Evolutionary conservation across 257 asterid genomes (phyloP).

Genomic region (Fraxinus cuspidata): DNA sequence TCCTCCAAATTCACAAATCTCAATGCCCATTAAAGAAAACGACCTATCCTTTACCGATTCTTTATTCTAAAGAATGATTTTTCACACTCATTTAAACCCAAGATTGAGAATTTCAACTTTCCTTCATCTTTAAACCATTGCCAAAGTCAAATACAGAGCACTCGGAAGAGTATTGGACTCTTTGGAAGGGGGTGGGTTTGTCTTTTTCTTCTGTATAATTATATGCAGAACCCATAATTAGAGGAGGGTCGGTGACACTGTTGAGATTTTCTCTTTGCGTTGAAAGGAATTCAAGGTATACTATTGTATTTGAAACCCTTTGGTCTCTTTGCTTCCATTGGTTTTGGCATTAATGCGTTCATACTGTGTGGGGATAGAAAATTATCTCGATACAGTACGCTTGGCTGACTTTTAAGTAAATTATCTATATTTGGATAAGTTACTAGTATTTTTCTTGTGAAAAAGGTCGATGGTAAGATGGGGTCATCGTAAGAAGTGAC

Average conservation of each 20-base stretch:
- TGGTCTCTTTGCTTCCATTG: conserved; percentile 32
- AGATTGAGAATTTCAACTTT: conserved; percentile 33
- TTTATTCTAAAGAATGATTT: conserved; percentile 24
- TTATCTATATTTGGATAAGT: not conserved
- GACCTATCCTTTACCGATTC: not conserved
- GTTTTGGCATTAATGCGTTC: conserved; percentile 18
- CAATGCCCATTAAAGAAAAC: conserved; percentile 36
- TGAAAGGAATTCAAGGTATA: conserved; percentile 54
- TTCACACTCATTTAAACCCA: conserved; percentile 24
- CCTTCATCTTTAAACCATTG: conserved; percentile 46
- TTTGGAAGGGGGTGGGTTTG: conserved; percentile 28
- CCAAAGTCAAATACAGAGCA: conserved; percentile 53
- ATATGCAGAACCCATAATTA: conserved; percentile 45
- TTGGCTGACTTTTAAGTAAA: not conserved
- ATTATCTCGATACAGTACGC: too few relatives aligned
- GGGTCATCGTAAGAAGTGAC: not conserved
- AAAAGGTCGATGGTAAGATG: not conserved
- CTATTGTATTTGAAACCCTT: conserved; percentile 7
- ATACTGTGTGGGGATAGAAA: conserved; percentile 23
- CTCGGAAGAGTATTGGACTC: conserved; percentile 29
- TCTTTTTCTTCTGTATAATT: conserved; percentile 9
- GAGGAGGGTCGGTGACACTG: conserved; percentile 73
- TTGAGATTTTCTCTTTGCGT: conserved; percentile 49
- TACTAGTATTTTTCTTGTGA: not conserved
- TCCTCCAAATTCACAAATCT: conserved; percentile 41